Evolutionary conservation across 106 monocot species (phyloP), one percentile per base, ranked within the genome.

Genomic region (Xerophyta viscosa): DNA sequence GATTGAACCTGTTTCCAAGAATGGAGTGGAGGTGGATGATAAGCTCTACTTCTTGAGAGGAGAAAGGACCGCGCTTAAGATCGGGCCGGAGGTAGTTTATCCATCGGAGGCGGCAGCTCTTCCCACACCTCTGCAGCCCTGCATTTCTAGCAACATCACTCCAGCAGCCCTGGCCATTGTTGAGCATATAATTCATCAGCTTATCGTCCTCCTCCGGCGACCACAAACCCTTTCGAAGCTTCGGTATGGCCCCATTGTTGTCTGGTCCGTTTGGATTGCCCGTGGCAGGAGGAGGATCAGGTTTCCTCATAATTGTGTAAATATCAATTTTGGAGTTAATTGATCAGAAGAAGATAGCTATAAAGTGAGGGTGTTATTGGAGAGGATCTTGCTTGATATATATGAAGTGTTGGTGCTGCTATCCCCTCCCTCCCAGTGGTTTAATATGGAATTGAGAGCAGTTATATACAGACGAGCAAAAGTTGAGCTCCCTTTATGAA

Each of bases 21-120:
- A 84, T n/a, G 29, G 84, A 84, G 51, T 84, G 84, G 60, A 84
- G 28, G 52, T 75, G 75, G 59, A 78, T 28, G 58, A 84, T 79
- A 55, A 78, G 69, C 54, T 83, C 73, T 37, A 77, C 83, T 57
- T 83, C 83, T 19, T 77, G 69, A 2, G 58, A 41, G 2, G 84
- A 75, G 51, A 84, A 84, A 6, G 84, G 75, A 9, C 84, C 84
- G 23, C 84, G 58, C 74, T 78, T 84, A 64, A 84, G 78, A 48
- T 78, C 84, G 17, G 84, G 84, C 84, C n/a, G 84, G 78, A 12
- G 84, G 75, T 78, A 78, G n/a, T n/a, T n/a, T n/a, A n/a, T n/a
- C n/a, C n/a, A n/a, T n/a, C n/a, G n/a, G n/a, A n/a, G n/a, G n/a
- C n/a, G n/a, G n/a, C n/a, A n/a, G n/a, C n/a, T n/a, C n/a, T n/a